A percentile compares a stretch with the other conserved stretches of the same genome.
Evolutionary conservation across 2,329 filamentous ascomycete species (phyloP).

Genomic region (Arthroderma sp.): DNA sequence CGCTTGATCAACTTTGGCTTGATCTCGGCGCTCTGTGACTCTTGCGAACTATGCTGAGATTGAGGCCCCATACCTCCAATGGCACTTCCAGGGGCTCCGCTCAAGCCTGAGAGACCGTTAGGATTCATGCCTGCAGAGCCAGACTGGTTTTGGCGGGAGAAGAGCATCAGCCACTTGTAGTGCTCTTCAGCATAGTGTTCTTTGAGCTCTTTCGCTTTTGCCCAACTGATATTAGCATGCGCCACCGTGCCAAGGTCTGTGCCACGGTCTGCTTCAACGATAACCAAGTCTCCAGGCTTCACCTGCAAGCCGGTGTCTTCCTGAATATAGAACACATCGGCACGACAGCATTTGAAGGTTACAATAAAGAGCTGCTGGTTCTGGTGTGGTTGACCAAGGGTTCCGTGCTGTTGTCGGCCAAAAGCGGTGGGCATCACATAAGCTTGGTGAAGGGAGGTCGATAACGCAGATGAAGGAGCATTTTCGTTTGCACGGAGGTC

Average conservation of each 20-base stretch:
- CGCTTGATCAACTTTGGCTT: conserved; percentile 97
- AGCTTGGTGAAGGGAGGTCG: conserved; percentile 26
- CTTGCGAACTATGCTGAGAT: conserved; percentile 58
- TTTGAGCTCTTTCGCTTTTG: conserved; percentile 75
- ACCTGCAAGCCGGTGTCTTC: conserved; percentile 87
- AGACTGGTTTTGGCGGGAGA: conserved; percentile 58
- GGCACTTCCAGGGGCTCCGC: conserved; percentile 53
- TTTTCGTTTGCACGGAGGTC: conserved; percentile 25
- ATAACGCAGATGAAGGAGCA: conserved; percentile 18
- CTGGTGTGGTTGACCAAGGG: conserved; percentile 24
- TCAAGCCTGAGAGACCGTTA: conserved; percentile 48
- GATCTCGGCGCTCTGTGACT: conserved; percentile 58
- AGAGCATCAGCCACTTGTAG: conserved; percentile 98
- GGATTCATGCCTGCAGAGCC: conserved; percentile 29
- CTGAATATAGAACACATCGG: conserved; percentile 94
- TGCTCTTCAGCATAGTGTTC: conserved; percentile 89
- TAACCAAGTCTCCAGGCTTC: conserved; percentile 84
- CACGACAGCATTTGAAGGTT: conserved; percentile 88
- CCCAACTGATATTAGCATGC: conserved; percentile 74
- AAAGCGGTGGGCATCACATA: conserved; percentile 27
- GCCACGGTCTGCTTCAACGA: conserved; percentile 92
- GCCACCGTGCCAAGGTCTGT: conserved; percentile 91
- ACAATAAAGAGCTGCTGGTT: conserved; percentile 61
- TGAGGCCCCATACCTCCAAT: conserved; percentile 68
- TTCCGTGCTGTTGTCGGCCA: conserved; percentile 23